Base-by-base conservation (phyloP, 768 basidiomycete species). In the Lactifluus hygrophoroides region DNA sequence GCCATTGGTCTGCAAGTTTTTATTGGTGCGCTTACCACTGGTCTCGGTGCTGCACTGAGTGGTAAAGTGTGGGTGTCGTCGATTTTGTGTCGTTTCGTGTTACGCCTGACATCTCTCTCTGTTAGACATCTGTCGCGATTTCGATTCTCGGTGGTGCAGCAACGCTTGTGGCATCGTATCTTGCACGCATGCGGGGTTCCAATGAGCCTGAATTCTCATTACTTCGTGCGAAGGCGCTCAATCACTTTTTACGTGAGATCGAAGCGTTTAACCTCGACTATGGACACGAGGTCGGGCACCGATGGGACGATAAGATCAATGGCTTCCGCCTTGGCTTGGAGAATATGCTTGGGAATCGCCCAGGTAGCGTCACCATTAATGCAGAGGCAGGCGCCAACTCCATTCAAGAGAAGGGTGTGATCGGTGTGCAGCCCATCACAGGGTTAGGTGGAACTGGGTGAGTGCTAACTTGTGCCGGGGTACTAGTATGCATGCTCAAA, bases 181-280 rank as follows among this genome's bases (percentile, higher is more conserved):
- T 90, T 25, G 88, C 87, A 3, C 80, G 83, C 13, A 76, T 79
- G 25, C 80, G 86, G 27, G 85, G 86, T 11, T 82, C 85, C 0
- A 79, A 80, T 37, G 87, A 89, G 63, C 88, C 88, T 2, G 84
- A 88, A 60, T 51, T 77, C n/a, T 85, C 84, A 0, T 73, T 76
- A 30, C 67, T 72, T 3, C 78, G 80, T 11, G 74, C 74, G 4
- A 81, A 83, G 60, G 83, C 84, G 57, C 74, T 89, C 1, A 82
- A 86, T 23, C 77, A 82, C 21, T 90, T 82, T 63, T 71, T 88
- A 25, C 82, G 87, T 27, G 83, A 87, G 61, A 75, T 76, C 37
- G 66, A 76, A 44, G 79, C 80, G 2, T 85, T 84, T 63, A 64
- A 75, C 51, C 71, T 86, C 66, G 87, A 88, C 62, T 67, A 77